Percentiles rank a stretch among this genome's conserved stretches.
phyloP scores from a whole-genome alignment of 768 basidiomycete species.

The Kwoniella sp. region DNA sequence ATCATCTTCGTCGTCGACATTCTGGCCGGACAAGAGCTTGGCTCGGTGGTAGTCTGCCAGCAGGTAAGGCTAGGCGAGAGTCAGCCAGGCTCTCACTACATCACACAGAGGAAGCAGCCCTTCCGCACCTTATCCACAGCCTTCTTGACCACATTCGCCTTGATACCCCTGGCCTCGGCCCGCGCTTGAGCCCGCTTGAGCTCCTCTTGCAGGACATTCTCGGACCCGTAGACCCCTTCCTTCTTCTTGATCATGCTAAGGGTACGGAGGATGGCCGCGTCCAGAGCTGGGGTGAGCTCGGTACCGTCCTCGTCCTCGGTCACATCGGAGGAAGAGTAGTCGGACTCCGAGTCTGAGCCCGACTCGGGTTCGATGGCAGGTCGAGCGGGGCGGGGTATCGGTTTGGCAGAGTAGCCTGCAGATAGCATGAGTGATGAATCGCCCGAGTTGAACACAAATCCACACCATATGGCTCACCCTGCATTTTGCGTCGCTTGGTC shows the following conservation, averaged over 20 bases:
- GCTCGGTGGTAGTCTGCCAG: conserved; percentile 52
- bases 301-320: conserved; percentile 92
- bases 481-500: background rate
- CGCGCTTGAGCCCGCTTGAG: conserved; percentile 27
- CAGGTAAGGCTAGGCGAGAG: conserved; percentile 37
- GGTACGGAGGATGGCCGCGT: conserved; percentile 88
- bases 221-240: conserved; percentile 73
- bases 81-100: background rate
- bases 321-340: conserved; percentile 58
- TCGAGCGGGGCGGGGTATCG: no score
- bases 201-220: conserved; percentile 64
- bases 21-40: conserved; percentile 41
- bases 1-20: conserved; percentile 33
- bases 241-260: conserved; percentile 74
- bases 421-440: no score
- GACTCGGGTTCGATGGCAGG: background rate
- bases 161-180: conserved; percentile 19
- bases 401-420: no score
- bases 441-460: no score
- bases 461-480: conserved; percentile 5
- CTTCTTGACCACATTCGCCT: background rate
- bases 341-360: conserved; percentile 52
- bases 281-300: conserved; percentile 86
- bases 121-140: conserved; percentile 23
- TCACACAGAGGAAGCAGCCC: background rate